phyloP scores from a whole-genome alignment of 2,329 filamentous ascomycete species.

The Pseudocercospora eumusae region DNA sequence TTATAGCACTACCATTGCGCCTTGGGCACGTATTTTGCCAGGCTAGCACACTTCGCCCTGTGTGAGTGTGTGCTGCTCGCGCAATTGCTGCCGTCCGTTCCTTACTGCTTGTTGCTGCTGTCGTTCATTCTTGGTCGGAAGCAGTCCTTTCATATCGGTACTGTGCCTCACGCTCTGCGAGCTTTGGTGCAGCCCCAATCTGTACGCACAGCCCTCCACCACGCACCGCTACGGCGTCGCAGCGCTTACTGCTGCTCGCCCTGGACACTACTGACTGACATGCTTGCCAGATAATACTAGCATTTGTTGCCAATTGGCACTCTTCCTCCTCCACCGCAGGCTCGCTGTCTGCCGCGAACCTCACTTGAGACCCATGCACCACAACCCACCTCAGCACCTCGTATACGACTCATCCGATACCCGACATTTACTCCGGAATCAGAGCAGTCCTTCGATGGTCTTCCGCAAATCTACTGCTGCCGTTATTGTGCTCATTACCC shows the following conservation, averaged over 20 bases:
- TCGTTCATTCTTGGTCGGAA: constrained; percentile 24
- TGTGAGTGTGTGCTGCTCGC: constrained; percentile 17
- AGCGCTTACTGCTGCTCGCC: constrained; percentile 12
- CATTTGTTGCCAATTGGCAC: constrained; percentile 14
- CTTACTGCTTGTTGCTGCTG: constrained; percentile 21
- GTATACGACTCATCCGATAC: background rate
- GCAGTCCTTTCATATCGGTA: constrained; percentile 20
- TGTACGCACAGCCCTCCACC: constrained; percentile 21
- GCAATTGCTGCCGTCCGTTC: constrained; percentile 29
- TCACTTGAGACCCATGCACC: constrained; percentile 3
- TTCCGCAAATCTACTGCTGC: background rate
- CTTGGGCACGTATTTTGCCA: constrained; percentile 10
- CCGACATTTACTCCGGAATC: background rate
- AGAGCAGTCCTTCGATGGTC: constrained; percentile 1
- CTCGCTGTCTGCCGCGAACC: constrained; percentile 9
- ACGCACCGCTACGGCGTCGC: constrained; percentile 9
- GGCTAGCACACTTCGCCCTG: constrained; percentile 12
- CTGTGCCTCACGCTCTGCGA: constrained; percentile 30
- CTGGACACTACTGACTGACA: constrained; percentile 13
- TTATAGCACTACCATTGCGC: constrained; percentile 18
- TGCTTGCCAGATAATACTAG: constrained; percentile 17
- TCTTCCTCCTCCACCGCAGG: constrained; percentile 1
- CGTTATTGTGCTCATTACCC: constrained; percentile 2
- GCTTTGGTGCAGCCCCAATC: constrained; percentile 23
- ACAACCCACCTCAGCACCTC: background rate